Percentiles rank a stretch among this genome's conserved stretches.
These are phyloP conservation scores for Pseudonitzschia pungens DNA, from an alignment of 108 stramenopile species.

Conservation along the genomic window DNA sequence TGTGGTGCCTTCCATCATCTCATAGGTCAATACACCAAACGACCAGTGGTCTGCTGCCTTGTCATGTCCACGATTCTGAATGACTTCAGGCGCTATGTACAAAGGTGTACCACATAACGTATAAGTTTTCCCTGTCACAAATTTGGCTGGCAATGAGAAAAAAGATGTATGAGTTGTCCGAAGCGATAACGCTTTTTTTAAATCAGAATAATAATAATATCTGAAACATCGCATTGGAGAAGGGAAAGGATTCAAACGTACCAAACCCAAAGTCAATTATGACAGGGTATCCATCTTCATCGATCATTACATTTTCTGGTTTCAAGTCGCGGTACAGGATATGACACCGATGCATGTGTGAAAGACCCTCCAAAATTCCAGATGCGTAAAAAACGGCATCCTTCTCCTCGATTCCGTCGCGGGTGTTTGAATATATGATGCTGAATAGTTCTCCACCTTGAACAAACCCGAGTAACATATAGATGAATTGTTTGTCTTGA, in stretches of 20 bases:
- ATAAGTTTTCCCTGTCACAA: slow-evolving; percentile 76
- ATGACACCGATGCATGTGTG: slow-evolving; percentile 84
- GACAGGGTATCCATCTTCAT: slow-evolving; percentile 74
- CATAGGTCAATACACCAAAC: slow-evolving; percentile 88
- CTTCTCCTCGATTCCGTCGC: slow-evolving; percentile 66
- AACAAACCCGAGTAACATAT: slow-evolving; percentile 67
- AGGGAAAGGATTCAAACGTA: slow-evolving; percentile 22
- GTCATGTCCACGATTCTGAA: slow-evolving; percentile 91
- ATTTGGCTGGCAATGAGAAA: slow-evolving; percentile 37
- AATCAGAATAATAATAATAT: neutral
- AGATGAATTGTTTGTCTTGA: slow-evolving; percentile 76
- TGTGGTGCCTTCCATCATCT: slow-evolving; percentile 81
- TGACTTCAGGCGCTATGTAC: slow-evolving; percentile 90
- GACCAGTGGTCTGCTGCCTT: slow-evolving; percentile 95
- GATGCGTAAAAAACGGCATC: slow-evolving; percentile 69
- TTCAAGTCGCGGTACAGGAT: slow-evolving; percentile 94
- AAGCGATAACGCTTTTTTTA: no score
- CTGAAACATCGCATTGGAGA: neutral
- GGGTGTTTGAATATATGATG: slow-evolving; percentile 60
- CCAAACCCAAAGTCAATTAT: slow-evolving; percentile 93
- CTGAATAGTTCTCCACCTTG: slow-evolving; percentile 88
- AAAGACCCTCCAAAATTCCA: slow-evolving; percentile 85
- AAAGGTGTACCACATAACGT: slow-evolving; percentile 83
- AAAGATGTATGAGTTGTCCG: no score
- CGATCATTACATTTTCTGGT: slow-evolving; percentile 80